Evolutionary conservation across 1,284 basidiomycete genomes (phyloP), one percentile per base, ranked within the genome.

Genomic region (Rhodotorula sp.): DNA sequence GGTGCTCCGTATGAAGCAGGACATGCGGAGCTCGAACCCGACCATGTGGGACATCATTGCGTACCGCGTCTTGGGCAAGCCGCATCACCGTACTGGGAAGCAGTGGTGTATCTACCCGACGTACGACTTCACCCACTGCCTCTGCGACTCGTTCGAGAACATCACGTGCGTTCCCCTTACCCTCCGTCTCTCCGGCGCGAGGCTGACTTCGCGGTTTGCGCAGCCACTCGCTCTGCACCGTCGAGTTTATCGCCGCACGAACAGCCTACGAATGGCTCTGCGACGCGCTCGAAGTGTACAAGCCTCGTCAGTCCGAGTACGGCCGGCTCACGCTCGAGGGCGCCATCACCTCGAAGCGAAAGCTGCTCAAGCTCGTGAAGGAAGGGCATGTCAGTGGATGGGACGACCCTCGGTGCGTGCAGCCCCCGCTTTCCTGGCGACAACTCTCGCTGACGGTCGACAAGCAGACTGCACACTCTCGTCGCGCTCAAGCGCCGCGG

Each of bases 21-120:
- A 99, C 79, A 82, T 99, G 50, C 91, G 92, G 70, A 76, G 75
- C 64, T 90, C 91, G 18, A 99, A 99, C 81, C 95, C 96, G 31
- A 94, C 95, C 82, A 98, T 99, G 95, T 99, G 96, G 96, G 96
- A 99, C 82, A 82, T 97, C 67, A 92, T 97, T 58, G 95, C 95
- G 24, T 99, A 99, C 80, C 89, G 96, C 47, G 92, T 98, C 54
- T 85, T 99, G 68, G 86, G 90, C 63, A 87, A 92, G 10, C 87
- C 91, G 51, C 96, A 99, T 81, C 95, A 99, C 80, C 88, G 96
- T 40, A 99, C 96, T 0, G 88, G 88, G 34, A 87, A 89, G 80
- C 90, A 89, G 77, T 99, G 96, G 96, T 77, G 78, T 70, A 81
- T 82, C 76, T 96, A 96, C 80, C 93, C 95, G 5, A 98, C 95